Evolutionary conservation across 2,329 filamentous ascomycete genomes (phyloP).

Genomic region (Arthrobotrys megalospora): DNA sequence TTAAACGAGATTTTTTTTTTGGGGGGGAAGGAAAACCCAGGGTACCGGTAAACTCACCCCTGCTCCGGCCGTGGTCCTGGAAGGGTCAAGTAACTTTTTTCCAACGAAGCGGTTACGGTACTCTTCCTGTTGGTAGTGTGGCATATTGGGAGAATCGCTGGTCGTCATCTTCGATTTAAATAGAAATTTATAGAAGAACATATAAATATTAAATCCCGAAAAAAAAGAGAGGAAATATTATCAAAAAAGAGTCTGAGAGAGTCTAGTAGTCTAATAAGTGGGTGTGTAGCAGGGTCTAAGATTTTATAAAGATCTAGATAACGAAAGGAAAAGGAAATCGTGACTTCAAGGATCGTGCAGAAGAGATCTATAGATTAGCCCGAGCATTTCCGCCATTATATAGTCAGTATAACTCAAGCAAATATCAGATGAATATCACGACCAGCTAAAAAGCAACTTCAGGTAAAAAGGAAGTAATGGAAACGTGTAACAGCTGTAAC

Average conservation of each 20-base stretch:
- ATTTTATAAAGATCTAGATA: neutral
- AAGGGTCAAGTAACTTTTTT: slow-evolving; percentile 13
- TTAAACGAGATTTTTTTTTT: slow-evolving; percentile 11
- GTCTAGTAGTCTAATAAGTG: neutral
- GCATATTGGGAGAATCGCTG: slow-evolving; percentile 31
- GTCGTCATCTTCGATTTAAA: slow-evolving; percentile 21
- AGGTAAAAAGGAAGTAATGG: neutral
- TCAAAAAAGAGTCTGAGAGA: too few species aligned
- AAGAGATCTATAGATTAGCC: slow-evolving; percentile 8
- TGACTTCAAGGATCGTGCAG: neutral
- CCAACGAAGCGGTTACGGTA: slow-evolving; percentile 48
- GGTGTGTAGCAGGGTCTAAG: neutral
- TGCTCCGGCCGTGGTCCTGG: slow-evolving; percentile 5
- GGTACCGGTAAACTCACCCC: slow-evolving; percentile 38
- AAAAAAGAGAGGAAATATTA: neutral
- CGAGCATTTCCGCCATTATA: neutral
- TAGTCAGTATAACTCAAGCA: neutral
- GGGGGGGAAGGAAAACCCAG: slow-evolving; percentile 2
- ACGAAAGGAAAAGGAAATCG: neutral
- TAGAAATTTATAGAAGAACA: neutral
- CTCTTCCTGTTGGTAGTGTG: slow-evolving; percentile 38
- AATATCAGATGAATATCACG: slow-evolving; percentile 6
- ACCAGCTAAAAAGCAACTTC: neutral
- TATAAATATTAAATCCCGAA: neutral
- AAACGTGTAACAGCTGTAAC: slow-evolving; percentile 12